Evolutionary conservation across 1,284 basidiomycete genomes (phyloP).

Genomic region (Leccinum griseonigrum): DNA sequence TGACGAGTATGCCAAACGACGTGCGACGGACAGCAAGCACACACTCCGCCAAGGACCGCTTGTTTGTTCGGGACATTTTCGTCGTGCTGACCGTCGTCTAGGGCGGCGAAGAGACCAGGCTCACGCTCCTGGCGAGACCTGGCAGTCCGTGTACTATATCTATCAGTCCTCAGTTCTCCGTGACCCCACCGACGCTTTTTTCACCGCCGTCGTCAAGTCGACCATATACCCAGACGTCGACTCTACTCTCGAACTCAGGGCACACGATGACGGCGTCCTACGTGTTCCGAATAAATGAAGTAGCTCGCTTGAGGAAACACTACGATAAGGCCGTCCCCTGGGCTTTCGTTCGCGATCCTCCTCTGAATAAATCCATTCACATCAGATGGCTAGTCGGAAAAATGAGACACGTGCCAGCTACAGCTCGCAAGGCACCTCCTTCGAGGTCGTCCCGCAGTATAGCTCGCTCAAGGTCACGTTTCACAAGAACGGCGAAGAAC

Average conservation of each 20-base stretch:
- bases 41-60: constrained; percentile 43
- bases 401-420: constrained; percentile 57
- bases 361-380: constrained; percentile 40
- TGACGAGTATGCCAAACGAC: constrained; percentile 39
- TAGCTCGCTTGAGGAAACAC: constrained; percentile 70
- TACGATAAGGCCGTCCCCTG: constrained; percentile 90
- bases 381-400: constrained; percentile 64
- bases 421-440: constrained; percentile 53
- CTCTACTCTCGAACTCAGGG: constrained; percentile 77
- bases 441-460: constrained; percentile 69
- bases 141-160: constrained; percentile 84
- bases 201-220: constrained; percentile 72
- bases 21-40: constrained; percentile 16
- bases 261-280: constrained; percentile 83
- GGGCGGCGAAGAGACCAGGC: constrained; percentile 62
- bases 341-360: constrained; percentile 76
- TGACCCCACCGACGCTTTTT: constrained; percentile 53
- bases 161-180: constrained; percentile 52
- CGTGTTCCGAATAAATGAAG: constrained; percentile 83
- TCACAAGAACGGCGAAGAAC: constrained; percentile 71
- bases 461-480: constrained; percentile 75
- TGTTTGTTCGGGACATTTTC: constrained; percentile 54
- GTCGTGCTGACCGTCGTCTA: constrained; percentile 67
- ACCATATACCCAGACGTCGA: constrained; percentile 79
- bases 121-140: constrained; percentile 50